Percentiles rank a stretch among this genome's conserved stretches.
phyloP scores from a whole-genome alignment of 352 stramenopile genomes.

The Blastocystis sp. region DNA sequence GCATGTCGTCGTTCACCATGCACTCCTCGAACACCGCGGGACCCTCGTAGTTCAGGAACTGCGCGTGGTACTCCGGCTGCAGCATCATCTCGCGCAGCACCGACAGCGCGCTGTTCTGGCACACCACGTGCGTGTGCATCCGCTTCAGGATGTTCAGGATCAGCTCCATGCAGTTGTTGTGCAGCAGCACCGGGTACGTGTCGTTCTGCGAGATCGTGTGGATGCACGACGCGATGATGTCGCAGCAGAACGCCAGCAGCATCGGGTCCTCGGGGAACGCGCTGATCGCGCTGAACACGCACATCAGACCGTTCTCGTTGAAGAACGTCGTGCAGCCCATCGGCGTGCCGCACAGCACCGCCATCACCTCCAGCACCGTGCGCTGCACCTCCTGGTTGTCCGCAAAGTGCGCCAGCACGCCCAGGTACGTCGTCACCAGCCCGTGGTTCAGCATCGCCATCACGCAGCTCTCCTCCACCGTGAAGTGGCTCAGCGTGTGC shows the following conservation, averaged over 20 bases:
- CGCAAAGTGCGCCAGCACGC: constrained; percentile 26
- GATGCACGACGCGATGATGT: constrained; percentile 54
- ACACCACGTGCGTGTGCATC: constrained; percentile 31
- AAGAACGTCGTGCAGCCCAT: constrained; percentile 72
- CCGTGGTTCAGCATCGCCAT: constrained; percentile 69
- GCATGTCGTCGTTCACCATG: constrained; percentile 61
- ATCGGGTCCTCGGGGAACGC: constrained; percentile 16
- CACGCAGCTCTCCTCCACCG: constrained; percentile 1
- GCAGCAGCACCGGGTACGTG: constrained; percentile 65
- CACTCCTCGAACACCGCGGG: constrained; percentile 27
- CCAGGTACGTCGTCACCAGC: constrained; percentile 39
- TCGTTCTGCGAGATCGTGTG: constrained; percentile 40
- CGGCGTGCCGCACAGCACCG: constrained; percentile 33
- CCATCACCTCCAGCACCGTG: constrained; percentile 3
- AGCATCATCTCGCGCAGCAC: constrained; percentile 60
- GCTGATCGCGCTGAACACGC: constrained; percentile 58
- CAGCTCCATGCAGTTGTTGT: constrained; percentile 71
- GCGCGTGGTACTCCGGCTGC: constrained; percentile 63
- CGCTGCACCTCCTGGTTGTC: constrained; percentile 24
- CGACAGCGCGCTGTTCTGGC: constrained; percentile 40
- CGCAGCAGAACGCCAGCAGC: constrained; percentile 66
- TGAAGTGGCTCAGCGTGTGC: constrained; percentile 29
- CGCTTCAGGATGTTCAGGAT: constrained; percentile 60
- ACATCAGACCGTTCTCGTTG: constrained; percentile 61
- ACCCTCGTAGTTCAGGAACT: constrained; percentile 65